Base-by-base conservation (phyloP, 2,329 filamentous ascomycete genomes). In the Zymoseptoria passerinii region DNA sequence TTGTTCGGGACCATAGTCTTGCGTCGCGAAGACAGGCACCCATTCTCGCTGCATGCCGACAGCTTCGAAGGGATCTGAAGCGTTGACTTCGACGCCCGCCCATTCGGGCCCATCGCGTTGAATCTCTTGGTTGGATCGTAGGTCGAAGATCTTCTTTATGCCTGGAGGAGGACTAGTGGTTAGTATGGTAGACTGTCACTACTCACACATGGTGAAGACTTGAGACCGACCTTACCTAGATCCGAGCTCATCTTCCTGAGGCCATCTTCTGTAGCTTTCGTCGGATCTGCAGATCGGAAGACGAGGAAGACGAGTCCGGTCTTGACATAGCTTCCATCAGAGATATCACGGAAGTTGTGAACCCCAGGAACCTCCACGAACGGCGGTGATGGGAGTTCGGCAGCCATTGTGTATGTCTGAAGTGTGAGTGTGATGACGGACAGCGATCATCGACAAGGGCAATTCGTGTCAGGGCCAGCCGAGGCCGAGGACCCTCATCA, bases 231-330 rank as follows among this genome's bases (percentile, higher is more conserved):
- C 64, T 59, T 70, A 71, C 69, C 67, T 64, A 72, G 58, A 56
- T 69, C 69, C 60, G 66, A 54, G 58, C 67, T 76, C 59, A 89
- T 76, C 50, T 74, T 77, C 7, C 72, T 67, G 6, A 82, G 72
- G 16, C 85, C 85, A 23, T 77, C 73, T 27, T 77, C 70, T 1
- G 82, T 83, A 48, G 87, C 74, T 58, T 74, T 74, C 18, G 81
- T 82, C 16, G 86, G 83, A 64, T 90, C 86, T 1, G 85, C 88
- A 53, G 84, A 84, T 58, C 89, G 85, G 73, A 83, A 92, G 58
- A 88, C 74, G 28, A 84, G 67, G 29, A 83, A 92, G 58, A 88
- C 74, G 28, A 84, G 67, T 28, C 78, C 77, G 20, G 74, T 74
- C 27, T 80, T 79, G 60, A 88, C 63, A 66, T 53, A 73, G 55